Conservation (phyloP, 768 basidiomycete genomes). For the Suillus decipiens region DNA sequence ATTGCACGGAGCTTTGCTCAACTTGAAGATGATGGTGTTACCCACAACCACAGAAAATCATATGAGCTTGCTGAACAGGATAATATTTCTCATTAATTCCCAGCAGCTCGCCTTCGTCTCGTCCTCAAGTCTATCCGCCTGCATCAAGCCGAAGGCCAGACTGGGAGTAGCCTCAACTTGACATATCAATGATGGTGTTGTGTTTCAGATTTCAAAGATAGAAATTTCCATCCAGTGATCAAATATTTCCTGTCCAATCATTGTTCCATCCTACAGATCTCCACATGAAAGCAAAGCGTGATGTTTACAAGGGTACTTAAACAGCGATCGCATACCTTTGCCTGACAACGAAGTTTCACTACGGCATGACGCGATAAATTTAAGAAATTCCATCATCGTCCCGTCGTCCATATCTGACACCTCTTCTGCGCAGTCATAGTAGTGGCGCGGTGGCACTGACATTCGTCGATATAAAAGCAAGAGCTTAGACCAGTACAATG, state of each 20-base stretch:
- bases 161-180: too few relatives aligned
- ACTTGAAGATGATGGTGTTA: too few relatives aligned
- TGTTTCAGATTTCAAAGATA: too few relatives aligned
- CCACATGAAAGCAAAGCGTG: neutral
- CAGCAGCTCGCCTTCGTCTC: too few relatives aligned
- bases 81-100: too few relatives aligned
- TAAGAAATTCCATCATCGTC: neutral
- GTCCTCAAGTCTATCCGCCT: too few relatives aligned
- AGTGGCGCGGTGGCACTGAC: neutral
- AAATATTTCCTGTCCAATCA: neutral
- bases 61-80: too few relatives aligned
- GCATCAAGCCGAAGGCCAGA: too few relatives aligned
- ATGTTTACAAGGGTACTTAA: neutral
- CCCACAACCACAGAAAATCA: too few relatives aligned
- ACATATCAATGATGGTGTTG: too few relatives aligned
- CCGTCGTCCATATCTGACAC: neutral
- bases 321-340: slow-evolving; percentile 1
- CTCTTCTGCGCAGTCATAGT: neutral
- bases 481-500: neutral
- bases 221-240: neutral
- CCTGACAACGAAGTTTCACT: too few relatives aligned
- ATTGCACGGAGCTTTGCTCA: too few relatives aligned
- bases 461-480: neutral
- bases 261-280: neutral
- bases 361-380: neutral